Percentiles rank a stretch among this genome's conserved stretches.
phyloP scores from a whole-genome alignment of 352 stramenopile genomes.

The Globisporangium mamillatum region DNA sequence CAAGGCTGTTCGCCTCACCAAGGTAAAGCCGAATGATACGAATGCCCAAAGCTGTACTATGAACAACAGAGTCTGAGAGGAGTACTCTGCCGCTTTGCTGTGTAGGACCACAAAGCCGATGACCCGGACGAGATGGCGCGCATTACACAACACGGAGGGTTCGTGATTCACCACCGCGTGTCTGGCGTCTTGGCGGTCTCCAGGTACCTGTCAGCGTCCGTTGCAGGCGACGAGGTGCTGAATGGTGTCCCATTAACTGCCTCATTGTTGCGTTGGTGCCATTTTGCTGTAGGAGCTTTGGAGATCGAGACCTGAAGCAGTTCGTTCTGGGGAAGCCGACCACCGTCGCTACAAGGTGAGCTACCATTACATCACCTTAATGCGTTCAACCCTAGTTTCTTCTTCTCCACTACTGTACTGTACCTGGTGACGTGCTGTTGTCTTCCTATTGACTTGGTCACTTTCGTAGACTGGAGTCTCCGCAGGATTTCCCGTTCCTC shows the following conservation, averaged over 20 bases:
- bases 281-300: conserved; percentile 57
- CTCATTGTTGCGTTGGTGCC: background rate
- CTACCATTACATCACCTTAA: background rate
- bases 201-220: conserved; percentile 29
- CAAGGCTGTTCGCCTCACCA: conserved; percentile 50
- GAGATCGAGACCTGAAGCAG: conserved; percentile 68
- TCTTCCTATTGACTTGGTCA: background rate
- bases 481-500: conserved; percentile 55
- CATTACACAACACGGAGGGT: conserved; percentile 57
- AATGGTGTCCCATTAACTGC: background rate
- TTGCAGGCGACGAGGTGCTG: background rate
- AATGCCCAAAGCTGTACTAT: background rate
- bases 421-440: background rate
- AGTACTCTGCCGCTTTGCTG: background rate
- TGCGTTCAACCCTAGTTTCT: background rate
- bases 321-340: conserved; percentile 57
- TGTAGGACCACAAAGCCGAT: conserved; percentile 70
- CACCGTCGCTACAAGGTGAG: conserved; percentile 43
- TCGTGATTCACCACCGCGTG: conserved; percentile 70
- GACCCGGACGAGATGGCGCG: conserved; percentile 51
- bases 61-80: background rate
- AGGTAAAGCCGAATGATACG: conserved; percentile 21
- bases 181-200: conserved; percentile 71
- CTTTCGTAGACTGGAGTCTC: conserved; percentile 29
- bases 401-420: no score